Evolutionary conservation across 179 eudicot species (phyloP).

Genomic region (Carnegiea gigantea): DNA sequence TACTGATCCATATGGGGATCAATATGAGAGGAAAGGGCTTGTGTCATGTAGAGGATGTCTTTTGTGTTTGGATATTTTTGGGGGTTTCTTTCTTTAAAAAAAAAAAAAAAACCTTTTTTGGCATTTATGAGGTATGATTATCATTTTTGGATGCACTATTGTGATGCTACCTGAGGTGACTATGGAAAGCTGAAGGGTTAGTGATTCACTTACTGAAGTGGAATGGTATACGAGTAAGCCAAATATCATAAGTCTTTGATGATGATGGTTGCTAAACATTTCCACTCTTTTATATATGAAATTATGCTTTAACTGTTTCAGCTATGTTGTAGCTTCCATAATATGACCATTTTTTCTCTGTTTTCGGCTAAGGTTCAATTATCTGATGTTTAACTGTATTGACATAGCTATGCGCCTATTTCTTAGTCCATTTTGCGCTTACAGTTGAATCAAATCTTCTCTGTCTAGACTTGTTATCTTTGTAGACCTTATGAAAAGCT

Average conservation of each 20-base stretch:
- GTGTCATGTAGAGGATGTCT: neutral
- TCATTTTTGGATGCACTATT: neutral
- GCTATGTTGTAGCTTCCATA: too few relatives aligned
- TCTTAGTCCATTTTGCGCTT: too few relatives aligned
- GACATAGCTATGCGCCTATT: too few relatives aligned
- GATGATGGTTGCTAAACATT: neutral
- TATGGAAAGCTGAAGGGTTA: neutral
- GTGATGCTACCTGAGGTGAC: neutral
- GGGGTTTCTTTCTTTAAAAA: too few relatives aligned
- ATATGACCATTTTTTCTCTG: too few relatives aligned
- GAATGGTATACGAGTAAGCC: neutral
- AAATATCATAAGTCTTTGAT: neutral
- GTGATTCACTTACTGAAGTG: neutral
- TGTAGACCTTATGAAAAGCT: neutral
- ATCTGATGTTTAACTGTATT: too few relatives aligned
- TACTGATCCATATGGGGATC: neutral
- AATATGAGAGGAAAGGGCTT: neutral
- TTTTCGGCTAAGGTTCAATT: too few relatives aligned
- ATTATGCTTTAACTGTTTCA: too few relatives aligned
- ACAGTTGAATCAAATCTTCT: too few relatives aligned
- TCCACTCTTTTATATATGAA: neutral
- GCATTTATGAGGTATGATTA: too few relatives aligned
- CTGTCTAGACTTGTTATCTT: neutral
- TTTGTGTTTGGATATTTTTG: too few relatives aligned
- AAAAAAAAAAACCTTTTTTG: too few relatives aligned